Conservation (phyloP, 2,329 filamentous ascomycete genomes). For the Claviceps pusilla region DNA sequence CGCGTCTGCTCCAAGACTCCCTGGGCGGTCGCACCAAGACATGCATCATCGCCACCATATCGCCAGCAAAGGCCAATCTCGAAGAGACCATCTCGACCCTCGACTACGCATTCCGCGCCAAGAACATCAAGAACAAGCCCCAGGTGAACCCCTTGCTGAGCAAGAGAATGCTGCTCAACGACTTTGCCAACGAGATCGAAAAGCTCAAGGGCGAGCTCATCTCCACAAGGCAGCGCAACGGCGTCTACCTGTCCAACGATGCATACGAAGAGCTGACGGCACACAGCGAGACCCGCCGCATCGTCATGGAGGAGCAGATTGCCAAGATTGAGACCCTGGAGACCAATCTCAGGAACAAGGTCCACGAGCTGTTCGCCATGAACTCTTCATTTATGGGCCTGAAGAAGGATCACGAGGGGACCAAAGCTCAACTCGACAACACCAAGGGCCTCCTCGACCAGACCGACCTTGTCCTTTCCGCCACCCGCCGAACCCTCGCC, state of each 20-base stretch:
- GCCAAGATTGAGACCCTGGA: slow-evolving; percentile 90
- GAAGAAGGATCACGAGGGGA: slow-evolving; percentile 79
- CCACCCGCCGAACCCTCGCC: slow-evolving; percentile 59
- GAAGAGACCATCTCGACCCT: slow-evolving; percentile 97
- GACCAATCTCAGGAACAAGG: slow-evolving; percentile 76
- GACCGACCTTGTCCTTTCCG: slow-evolving; percentile 68
- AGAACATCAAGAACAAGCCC: slow-evolving; percentile 97
- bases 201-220: slow-evolving; percentile 89
- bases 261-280: slow-evolving; percentile 81
- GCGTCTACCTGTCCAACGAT: slow-evolving; percentile 83
- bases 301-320: slow-evolving; percentile 80
- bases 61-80: slow-evolving; percentile 83
- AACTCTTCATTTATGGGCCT: slow-evolving; percentile 76
- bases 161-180: slow-evolving; percentile 80
- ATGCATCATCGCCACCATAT: slow-evolving; percentile 95
- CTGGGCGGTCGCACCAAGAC: slow-evolving; percentile 92
- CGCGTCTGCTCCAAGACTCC: slow-evolving; percentile 86
- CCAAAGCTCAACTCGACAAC: slow-evolving; percentile 54
- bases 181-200: slow-evolving; percentile 87
- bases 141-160: slow-evolving; percentile 85
- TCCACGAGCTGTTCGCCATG: slow-evolving; percentile 77
- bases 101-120: slow-evolving; percentile 93
- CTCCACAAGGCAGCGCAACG: slow-evolving; percentile 81
- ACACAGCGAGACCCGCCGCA: slow-evolving; percentile 80
- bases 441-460: slow-evolving; percentile 73